phyloP scores from a whole-genome alignment of 83 land plant genomes.

The Thuja plicata region DNA sequence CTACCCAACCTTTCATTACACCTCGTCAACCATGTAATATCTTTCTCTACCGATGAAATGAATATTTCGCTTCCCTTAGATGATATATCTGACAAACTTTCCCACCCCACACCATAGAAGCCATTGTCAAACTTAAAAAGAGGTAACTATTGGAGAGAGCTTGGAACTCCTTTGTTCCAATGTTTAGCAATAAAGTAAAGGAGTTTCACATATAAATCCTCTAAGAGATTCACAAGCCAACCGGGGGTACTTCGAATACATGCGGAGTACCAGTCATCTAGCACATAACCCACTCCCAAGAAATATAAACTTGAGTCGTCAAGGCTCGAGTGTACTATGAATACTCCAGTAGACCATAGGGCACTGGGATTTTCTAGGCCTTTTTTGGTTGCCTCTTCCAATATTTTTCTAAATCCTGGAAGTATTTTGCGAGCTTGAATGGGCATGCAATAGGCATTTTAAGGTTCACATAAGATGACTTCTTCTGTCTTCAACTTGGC shows the following conservation, averaged over 20 bases:
- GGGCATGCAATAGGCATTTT: conserved; percentile 26
- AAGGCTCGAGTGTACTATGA: conserved; percentile 10
- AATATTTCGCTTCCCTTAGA: not conserved
- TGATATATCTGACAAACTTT: conserved; percentile 2
- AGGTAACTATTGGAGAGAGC: conserved; percentile 18
- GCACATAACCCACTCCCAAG: conserved; percentile 35
- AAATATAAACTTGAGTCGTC: conserved; percentile 16
- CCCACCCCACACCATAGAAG: conserved; percentile 5
- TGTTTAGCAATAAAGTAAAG: too few relatives aligned
- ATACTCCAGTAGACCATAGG: too few relatives aligned
- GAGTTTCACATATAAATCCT: too few relatives aligned
- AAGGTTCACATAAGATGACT: too few relatives aligned
- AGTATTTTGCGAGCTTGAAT: too few relatives aligned
- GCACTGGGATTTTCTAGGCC: conserved; percentile 10
- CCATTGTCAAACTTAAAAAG: too few relatives aligned
- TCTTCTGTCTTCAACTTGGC: conserved; percentile 19
- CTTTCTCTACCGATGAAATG: not conserved
- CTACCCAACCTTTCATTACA: too few relatives aligned
- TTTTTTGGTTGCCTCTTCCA: conserved; percentile 17
- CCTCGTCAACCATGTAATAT: conserved; percentile 41
- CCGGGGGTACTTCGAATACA: conserved; percentile 32
- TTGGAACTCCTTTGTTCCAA: conserved; percentile 25
- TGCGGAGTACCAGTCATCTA: conserved; percentile 29
- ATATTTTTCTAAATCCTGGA: too few relatives aligned
- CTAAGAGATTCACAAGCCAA: conserved; percentile 19